Evolutionary conservation across 2,329 filamentous ascomycete genomes (phyloP).

Genomic region (Cercospora sp.): DNA sequence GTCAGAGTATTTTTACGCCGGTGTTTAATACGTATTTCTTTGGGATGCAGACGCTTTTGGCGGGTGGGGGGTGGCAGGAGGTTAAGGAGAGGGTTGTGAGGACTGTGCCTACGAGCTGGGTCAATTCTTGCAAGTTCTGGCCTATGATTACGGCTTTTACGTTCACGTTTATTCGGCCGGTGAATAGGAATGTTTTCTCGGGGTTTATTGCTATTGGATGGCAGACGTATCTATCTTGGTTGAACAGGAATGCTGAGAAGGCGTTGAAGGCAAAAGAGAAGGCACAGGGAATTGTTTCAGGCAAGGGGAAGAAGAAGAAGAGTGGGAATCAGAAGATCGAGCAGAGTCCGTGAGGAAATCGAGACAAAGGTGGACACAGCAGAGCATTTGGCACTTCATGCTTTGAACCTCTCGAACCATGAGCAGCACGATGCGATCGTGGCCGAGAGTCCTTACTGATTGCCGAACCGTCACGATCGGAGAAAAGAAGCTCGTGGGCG

Average conservation of each 20-base stretch:
- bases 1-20: conserved; percentile 79
- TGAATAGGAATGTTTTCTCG: conserved; percentile 78
- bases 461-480: no score
- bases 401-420: not conserved
- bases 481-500: no score
- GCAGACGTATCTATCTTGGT: conserved; percentile 84
- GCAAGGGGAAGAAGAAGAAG: conserved; percentile 19
- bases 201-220: conserved; percentile 78
- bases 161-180: conserved; percentile 78
- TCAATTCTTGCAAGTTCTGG: conserved; percentile 80
- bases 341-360: conserved; percentile 10
- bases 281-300: not conserved
- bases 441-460: no score
- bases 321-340: conserved; percentile 13
- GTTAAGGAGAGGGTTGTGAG: conserved; percentile 69
- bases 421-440: not conserved
- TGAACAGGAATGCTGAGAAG: conserved; percentile 73
- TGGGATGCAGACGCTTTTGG: conserved; percentile 51
- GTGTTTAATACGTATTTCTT: conserved; percentile 56
- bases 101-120: conserved; percentile 73
- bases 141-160: conserved; percentile 82
- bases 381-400: not conserved
- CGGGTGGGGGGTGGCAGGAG: conserved; percentile 64
- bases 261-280: conserved; percentile 43
- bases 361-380: not conserved